phyloP scores from a whole-genome alignment of 495 filamentous ascomycete species.

The Neurospora intermedia region DNA sequence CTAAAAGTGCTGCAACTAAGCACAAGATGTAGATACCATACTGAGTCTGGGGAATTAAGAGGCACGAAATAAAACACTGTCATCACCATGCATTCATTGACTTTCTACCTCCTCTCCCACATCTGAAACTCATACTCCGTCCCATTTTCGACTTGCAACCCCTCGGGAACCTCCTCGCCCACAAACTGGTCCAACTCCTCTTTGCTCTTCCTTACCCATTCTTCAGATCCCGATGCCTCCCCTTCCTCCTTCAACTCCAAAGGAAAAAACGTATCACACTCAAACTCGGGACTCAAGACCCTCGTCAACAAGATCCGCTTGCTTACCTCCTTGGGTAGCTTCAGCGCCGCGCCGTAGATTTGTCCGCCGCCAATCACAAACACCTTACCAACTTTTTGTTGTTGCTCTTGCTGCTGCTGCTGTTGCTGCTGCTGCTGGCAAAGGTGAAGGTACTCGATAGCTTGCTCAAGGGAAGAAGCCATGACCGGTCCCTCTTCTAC shows the following conservation, averaged over 20 bases:
- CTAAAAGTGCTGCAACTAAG: not conserved
- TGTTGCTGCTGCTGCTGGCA: conserved; percentile 15
- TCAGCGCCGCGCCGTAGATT: conserved; percentile 65
- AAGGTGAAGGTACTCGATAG: conserved; percentile 31
- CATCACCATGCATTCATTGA: too few relatives aligned
- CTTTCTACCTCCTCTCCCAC: conserved; percentile 38
- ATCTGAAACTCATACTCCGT: conserved; percentile 55
- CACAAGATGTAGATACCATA: not conserved
- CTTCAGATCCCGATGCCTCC: conserved; percentile 14
- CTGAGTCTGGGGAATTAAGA: not conserved
- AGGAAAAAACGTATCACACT: conserved; percentile 86
- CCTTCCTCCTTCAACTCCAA: conserved; percentile 44
- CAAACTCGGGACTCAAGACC: conserved; percentile 49
- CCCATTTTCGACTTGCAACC: conserved; percentile 43
- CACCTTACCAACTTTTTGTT: conserved; percentile 35
- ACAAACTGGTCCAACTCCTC: conserved; percentile 44
- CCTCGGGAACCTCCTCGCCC: conserved; percentile 45
- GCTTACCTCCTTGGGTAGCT: conserved; percentile 23
- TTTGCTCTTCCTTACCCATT: conserved; percentile 39
- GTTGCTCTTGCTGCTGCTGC: conserved; percentile 14
- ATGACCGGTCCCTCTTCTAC: conserved; percentile 14
- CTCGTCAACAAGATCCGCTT: conserved; percentile 53
- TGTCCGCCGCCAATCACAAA: conserved; percentile 88
- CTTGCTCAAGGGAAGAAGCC: conserved; percentile 44
- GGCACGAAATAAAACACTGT: not conserved